A percentile compares a stretch with the other conserved stretches of the same genome.
Conservation (phyloP, 2,329 filamentous ascomycete genomes). For the Hypoxylon sp. region DNA sequence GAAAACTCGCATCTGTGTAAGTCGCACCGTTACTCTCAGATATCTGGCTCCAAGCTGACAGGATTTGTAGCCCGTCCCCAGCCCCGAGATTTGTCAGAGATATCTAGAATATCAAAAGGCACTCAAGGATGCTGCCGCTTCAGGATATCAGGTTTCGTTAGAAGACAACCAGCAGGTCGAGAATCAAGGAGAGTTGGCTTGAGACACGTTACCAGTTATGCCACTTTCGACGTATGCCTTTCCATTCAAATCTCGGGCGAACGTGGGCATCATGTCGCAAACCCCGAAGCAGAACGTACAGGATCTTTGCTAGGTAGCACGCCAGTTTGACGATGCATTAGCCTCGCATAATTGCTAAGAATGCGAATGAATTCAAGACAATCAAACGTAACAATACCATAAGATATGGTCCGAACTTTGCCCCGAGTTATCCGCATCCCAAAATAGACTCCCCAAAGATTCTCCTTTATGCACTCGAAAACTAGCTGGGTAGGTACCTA, state of each 20-base stretch:
- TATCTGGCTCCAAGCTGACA: constrained; percentile 14
- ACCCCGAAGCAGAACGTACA: background rate
- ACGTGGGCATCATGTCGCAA: background rate
- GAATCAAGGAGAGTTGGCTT: background rate
- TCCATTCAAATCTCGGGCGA: background rate
- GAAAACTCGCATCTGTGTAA: constrained; percentile 34
- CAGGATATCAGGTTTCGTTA: background rate
- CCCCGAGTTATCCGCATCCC: constrained; percentile 7
- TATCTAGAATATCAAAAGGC: background rate
- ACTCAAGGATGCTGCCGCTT: background rate
- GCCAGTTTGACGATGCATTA: constrained; percentile 3
- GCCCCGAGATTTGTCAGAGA: background rate
- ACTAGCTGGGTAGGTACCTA: background rate
- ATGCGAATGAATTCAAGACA: constrained; percentile 21
- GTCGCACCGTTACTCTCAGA: constrained; percentile 7
- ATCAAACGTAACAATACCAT: background rate
- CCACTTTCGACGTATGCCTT: background rate
- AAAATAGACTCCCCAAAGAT: constrained; percentile 8
- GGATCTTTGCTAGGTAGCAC: constrained; percentile 18
- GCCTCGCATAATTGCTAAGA: background rate
- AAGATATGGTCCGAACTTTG: background rate
- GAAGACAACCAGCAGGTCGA: background rate
- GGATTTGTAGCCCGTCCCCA: constrained; percentile 17
- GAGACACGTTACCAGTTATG: background rate
- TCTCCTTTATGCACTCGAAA: background rate